A percentile compares a stretch with the other conserved stretches of the same genome.
Evolutionary conservation across 805 yeast genomes (phyloP).

Genomic region (Kodamaea jinghongensis): DNA sequence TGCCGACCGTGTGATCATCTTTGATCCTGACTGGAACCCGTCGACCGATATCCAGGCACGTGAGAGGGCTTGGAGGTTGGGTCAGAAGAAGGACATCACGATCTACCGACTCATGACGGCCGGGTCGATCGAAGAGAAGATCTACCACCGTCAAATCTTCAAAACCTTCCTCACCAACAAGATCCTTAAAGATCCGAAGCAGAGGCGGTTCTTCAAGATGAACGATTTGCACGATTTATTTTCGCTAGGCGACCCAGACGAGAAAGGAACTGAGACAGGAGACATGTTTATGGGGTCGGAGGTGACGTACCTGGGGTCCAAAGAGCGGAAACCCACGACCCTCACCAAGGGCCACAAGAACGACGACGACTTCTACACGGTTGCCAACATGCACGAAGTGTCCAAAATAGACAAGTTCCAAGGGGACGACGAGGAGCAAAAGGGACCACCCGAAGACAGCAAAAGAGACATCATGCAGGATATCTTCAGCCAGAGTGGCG

Average conservation of each 20-base stretch:
- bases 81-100: constrained; percentile 88
- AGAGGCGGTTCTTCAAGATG: constrained; percentile 86
- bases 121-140: constrained; percentile 94
- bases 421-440: constrained; percentile 30
- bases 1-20: constrained; percentile 90
- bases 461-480: constrained; percentile 65
- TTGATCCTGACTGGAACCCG: constrained; percentile 98
- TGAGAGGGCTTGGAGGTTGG: constrained; percentile 95
- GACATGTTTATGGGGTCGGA: constrained; percentile 55
- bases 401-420: constrained; percentile 65
- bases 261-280: constrained; percentile 67
- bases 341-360: constrained; percentile 34
- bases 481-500: constrained; percentile 65
- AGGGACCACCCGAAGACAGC: constrained; percentile 18
- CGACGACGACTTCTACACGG: constrained; percentile 66
- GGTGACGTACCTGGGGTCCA: constrained; percentile 30
- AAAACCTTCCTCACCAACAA: constrained; percentile 92
- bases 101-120: constrained; percentile 91
- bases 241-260: constrained; percentile 72
- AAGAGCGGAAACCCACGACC: constrained; percentile 31
- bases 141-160: constrained; percentile 94
- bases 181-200: constrained; percentile 92
- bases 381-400: constrained; percentile 68
- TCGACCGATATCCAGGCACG: constrained; percentile 96
- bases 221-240: constrained; percentile 90